phyloP scores from a whole-genome alignment of 1,284 basidiomycete species.

The Fomitopsis betulina region DNA sequence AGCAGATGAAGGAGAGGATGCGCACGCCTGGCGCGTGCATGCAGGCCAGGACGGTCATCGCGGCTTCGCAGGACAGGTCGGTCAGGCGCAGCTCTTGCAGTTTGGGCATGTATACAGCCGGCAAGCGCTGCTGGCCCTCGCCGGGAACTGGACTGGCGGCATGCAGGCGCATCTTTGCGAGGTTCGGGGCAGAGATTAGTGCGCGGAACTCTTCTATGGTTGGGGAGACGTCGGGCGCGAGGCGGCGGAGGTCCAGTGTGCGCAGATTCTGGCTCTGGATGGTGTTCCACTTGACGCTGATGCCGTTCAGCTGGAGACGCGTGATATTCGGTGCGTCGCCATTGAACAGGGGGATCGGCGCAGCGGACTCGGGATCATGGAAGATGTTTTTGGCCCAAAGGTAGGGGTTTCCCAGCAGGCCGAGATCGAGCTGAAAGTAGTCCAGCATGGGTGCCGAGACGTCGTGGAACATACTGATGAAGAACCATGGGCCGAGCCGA shows the following conservation, averaged over 20 bases:
- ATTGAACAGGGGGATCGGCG: constrained; percentile 37
- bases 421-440: constrained; percentile 56
- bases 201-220: constrained; percentile 42
- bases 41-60: constrained; percentile 38
- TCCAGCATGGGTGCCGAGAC: constrained; percentile 40
- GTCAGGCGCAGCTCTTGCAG: constrained; percentile 50
- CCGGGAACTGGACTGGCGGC: constrained; percentile 48
- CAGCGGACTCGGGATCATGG: background rate
- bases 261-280: constrained; percentile 45
- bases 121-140: constrained; percentile 12
- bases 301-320: constrained; percentile 48
- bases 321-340: constrained; percentile 39
- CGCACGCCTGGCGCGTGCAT: constrained; percentile 47
- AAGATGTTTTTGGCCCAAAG: background rate
- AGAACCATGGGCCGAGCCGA: constrained; percentile 41
- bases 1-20: constrained; percentile 49
- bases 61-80: constrained; percentile 44
- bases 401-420: constrained; percentile 8
- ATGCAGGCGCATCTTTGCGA: constrained; percentile 46
- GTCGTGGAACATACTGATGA: constrained; percentile 42
- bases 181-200: constrained; percentile 32
- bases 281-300: constrained; percentile 50
- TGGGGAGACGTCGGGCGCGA: constrained; percentile 46
- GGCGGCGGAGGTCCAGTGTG: constrained; percentile 55
- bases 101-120: constrained; percentile 38